A percentile compares a stretch with the other conserved stretches of the same genome.
phyloP scores from a whole-genome alignment of 805 yeast species.

The Myxozyma neglecta region DNA sequence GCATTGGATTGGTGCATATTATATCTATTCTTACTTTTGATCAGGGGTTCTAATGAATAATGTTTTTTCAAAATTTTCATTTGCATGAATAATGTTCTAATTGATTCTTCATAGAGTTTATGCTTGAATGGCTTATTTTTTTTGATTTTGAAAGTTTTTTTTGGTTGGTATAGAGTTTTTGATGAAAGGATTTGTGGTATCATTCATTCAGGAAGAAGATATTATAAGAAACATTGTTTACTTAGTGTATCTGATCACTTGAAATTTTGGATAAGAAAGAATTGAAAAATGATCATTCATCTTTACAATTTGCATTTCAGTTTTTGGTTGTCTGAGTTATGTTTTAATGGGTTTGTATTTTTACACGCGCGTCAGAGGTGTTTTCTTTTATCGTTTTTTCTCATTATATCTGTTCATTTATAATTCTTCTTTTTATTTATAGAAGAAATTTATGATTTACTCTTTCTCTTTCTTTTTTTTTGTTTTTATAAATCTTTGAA shows the following conservation, averaged over 20 bases:
- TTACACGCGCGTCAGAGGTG: constrained; percentile 6
- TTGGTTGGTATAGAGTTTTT: constrained; percentile 2
- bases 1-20: background rate
- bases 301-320: background rate
- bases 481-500: background rate
- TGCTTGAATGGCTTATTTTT: background rate
- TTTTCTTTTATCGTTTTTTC: background rate
- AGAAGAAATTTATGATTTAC: background rate
- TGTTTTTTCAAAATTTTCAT: background rate
- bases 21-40: background rate
- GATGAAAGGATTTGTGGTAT: background rate
- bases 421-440: background rate
- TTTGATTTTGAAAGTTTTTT: background rate
- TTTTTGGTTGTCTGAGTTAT: background rate
- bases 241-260: background rate
- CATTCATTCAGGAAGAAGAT: background rate
- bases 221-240: background rate
- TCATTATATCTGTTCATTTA: background rate
- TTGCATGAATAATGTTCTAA: constrained; percentile 4
- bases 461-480: background rate
- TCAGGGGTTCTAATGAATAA: constrained; percentile 1
- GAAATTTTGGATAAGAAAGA: background rate
- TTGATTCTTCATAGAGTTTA: background rate
- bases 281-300: background rate
- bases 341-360: constrained; percentile 1